A percentile compares a stretch with the other conserved stretches of the same genome.
Evolutionary conservation across 2,329 filamentous ascomycete genomes (phyloP).

Genomic region (Apiospora koreana): DNA sequence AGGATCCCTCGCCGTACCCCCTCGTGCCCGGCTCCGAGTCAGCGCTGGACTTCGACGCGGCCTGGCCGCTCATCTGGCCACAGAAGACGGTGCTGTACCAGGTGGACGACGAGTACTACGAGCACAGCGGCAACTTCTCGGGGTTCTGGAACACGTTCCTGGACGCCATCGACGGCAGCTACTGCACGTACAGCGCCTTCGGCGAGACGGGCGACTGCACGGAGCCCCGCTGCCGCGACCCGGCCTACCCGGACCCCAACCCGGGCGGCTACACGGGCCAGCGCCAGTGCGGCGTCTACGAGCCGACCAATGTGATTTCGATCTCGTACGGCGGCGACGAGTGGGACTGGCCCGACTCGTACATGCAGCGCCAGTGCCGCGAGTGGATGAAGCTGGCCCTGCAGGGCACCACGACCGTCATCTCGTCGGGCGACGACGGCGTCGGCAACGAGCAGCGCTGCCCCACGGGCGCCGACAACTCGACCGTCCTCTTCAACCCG

Average conservation of each 20-base stretch:
- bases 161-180: slow-evolving; percentile 24
- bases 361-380: slow-evolving; percentile 49
- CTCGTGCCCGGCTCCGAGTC: slow-evolving; percentile 26
- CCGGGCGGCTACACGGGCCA: slow-evolving; percentile 46
- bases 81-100: slow-evolving; percentile 37
- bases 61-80: slow-evolving; percentile 41
- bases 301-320: slow-evolving; percentile 56
- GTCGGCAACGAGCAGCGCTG: slow-evolving; percentile 37
- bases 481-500: slow-evolving; percentile 48
- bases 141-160: slow-evolving; percentile 17
- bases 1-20: slow-evolving; percentile 17
- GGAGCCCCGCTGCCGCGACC: slow-evolving; percentile 21
- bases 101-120: slow-evolving; percentile 41
- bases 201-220: slow-evolving; percentile 26
- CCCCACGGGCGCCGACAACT: slow-evolving; percentile 54
- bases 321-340: slow-evolving; percentile 57
- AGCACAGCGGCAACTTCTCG: slow-evolving; percentile 17
- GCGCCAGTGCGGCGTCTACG: slow-evolving; percentile 37
- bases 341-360: slow-evolving; percentile 47
- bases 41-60: slow-evolving; percentile 41
- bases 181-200: slow-evolving; percentile 25
- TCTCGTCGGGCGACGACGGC: slow-evolving; percentile 39
- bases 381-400: slow-evolving; percentile 52
- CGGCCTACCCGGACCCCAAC: slow-evolving; percentile 45
- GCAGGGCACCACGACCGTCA: slow-evolving; percentile 45